Evolutionary conservation across 1,284 basidiomycete species (phyloP), one percentile per base, ranked within the genome.

Genomic region (Wallemia mellicola): DNA sequence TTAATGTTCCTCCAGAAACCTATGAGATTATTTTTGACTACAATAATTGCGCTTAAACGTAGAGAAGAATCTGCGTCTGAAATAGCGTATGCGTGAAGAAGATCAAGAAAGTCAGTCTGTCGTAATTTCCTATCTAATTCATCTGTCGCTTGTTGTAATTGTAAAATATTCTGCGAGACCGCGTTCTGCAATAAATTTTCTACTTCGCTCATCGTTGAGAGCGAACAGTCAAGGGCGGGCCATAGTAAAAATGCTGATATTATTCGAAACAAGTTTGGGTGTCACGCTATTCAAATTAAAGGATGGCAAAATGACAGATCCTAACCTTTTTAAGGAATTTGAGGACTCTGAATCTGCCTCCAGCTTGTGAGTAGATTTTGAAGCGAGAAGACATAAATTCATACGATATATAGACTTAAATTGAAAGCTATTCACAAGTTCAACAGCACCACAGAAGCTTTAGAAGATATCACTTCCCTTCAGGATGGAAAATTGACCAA

Each of bases 391-490:
- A 7, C 25, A 28, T 2, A 2, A 19, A 3, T 15, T 3, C 55
- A 9, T 15, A 28, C 55, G 22, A 7, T 22, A 11, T 30, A 58
- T 62, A 92, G 89, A 58, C 74, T 95, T 63, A 94, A 95, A 73
- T 75, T 98, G 61, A 87, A 92, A 70, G 86, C 88, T 54, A 77
- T 98, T 61, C 92, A 98, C 73, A 84, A 88, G 60, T 98, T 98
- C 72, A 84, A 84, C 32, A 92, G 88, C 57, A 96, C 92, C 11
- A 94, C 87, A 27, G 82, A 83, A 24, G 92, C 94, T n/a, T 92
- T 98, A n/a, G 91, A 96, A 72, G 92, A 96, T 69, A 82, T 96
- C 66, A 86, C 87, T 28, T 81, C 91, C 15, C 73, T 96, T 57
- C 87, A 92, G 69, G 82, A 83, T 60, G 89, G 91, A 63, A 91